Evolutionary conservation across 2,329 filamentous ascomycete species (phyloP).

Genomic region (Thielaviopsis populi): DNA sequence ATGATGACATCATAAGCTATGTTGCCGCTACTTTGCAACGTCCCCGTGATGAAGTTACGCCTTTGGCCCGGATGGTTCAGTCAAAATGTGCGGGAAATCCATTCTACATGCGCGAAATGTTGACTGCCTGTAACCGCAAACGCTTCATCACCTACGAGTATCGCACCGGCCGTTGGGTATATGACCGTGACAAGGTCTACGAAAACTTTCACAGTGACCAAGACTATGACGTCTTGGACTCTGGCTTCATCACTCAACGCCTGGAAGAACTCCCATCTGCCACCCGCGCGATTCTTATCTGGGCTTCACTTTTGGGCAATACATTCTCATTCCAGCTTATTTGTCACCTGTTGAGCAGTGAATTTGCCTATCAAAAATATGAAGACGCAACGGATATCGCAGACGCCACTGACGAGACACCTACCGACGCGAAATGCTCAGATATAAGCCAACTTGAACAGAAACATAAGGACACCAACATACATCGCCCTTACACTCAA

Average conservation of each 20-base stretch:
- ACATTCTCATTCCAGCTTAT: conserved; percentile 74
- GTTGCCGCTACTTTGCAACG: conserved; percentile 70
- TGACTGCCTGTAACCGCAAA: conserved; percentile 72
- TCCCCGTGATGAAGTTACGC: conserved; percentile 53
- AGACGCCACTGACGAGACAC: conserved; percentile 7
- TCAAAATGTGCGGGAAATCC: conserved; percentile 81
- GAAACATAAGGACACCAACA: conserved; percentile 24
- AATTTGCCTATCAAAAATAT: conserved; percentile 47
- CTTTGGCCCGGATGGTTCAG: conserved; percentile 70
- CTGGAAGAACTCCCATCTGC: conserved; percentile 60
- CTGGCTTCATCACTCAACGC: conserved; percentile 65
- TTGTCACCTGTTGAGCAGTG: conserved; percentile 58
- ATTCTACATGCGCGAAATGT: conserved; percentile 83
- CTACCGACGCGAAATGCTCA: conserved; percentile 17
- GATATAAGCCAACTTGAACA: neutral
- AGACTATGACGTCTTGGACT: conserved; percentile 66
- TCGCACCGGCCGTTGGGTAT: conserved; percentile 66
- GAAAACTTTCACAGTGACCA: conserved; percentile 66
- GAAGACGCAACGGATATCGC: conserved; percentile 36
- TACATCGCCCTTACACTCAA: conserved; percentile 35
- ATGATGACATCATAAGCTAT: conserved; percentile 68
- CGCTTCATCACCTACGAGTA: conserved; percentile 88
- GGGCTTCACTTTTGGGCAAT: conserved; percentile 70
- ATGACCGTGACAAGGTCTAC: conserved; percentile 73
- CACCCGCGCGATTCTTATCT: conserved; percentile 66